Conservation (phyloP, 2,329 filamentous ascomycete species). For the Pseudodiploospora longispora region DNA sequence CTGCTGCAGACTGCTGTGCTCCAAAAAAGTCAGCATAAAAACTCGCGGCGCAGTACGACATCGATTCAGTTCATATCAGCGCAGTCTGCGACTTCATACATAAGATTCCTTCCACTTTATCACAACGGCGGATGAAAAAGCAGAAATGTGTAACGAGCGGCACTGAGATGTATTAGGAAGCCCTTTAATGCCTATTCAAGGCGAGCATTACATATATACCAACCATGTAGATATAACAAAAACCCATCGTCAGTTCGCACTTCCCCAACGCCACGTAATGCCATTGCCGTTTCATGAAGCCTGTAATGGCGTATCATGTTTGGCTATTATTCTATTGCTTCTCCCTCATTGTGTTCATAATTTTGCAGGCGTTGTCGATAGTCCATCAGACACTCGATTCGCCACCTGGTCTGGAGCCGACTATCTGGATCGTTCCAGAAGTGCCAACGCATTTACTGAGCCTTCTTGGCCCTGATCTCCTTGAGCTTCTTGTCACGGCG, state of each 20-base stretch:
- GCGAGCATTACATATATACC: constrained; percentile 6
- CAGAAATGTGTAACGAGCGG: constrained; percentile 16
- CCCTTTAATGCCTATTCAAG: constrained; percentile 19
- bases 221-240: constrained; percentile 4
- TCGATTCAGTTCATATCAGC: too few relatives aligned
- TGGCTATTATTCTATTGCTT: constrained; percentile 8
- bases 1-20: constrained; percentile 47
- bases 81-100: too few relatives aligned
- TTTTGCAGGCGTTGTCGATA: not conserved
- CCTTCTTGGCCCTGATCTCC: constrained; percentile 55
- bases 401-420: not conserved
- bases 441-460: constrained; percentile 39
- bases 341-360: constrained; percentile 1
- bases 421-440: not conserved
- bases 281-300: constrained; percentile 6
- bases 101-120: too few relatives aligned
- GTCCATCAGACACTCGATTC: not conserved
- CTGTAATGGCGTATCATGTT: constrained; percentile 5
- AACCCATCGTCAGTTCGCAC: constrained; percentile 6
- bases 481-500: constrained; percentile 71
- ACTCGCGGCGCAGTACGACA: too few relatives aligned
- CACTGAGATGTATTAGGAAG: constrained; percentile 24
- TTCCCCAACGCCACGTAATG: constrained; percentile 9
- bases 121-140: not conserved
- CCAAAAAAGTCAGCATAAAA: constrained; percentile 28